phyloP scores from a whole-genome alignment of 2,329 filamentous ascomycete species.

The Fusarium liriodendri region DNA sequence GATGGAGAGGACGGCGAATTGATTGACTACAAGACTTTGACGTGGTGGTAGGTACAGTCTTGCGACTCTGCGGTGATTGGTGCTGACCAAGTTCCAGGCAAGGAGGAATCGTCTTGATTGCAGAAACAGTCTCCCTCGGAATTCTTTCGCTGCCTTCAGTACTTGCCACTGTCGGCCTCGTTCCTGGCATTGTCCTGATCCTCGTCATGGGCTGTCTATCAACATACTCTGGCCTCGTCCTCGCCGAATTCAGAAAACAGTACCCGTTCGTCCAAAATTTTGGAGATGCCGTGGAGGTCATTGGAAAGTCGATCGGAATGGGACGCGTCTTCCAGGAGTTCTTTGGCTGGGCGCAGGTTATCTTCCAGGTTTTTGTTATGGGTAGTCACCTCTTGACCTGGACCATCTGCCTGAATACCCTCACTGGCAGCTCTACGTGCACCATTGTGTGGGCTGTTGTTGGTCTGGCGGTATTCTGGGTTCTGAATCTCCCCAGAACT shows the following conservation, averaged over 20 bases:
- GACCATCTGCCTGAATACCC: slow-evolving; percentile 73
- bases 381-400: slow-evolving; percentile 76
- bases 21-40: slow-evolving; percentile 53
- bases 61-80: background rate
- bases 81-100: slow-evolving; percentile 48
- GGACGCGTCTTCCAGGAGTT: slow-evolving; percentile 68
- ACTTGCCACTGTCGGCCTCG: slow-evolving; percentile 76
- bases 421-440: slow-evolving; percentile 70
- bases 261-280: slow-evolving; percentile 77
- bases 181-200: slow-evolving; percentile 79
- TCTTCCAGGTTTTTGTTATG: slow-evolving; percentile 76
- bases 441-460: slow-evolving; percentile 73
- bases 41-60: slow-evolving; percentile 49
- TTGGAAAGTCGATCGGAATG: slow-evolving; percentile 57
- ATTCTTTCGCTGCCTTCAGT: slow-evolving; percentile 81
- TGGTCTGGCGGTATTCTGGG: slow-evolving; percentile 67
- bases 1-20: slow-evolving; percentile 32
- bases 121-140: slow-evolving; percentile 59
- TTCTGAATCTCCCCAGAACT: slow-evolving; percentile 71
- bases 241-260: slow-evolving; percentile 76
- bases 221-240: slow-evolving; percentile 66
- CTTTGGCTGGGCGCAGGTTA: slow-evolving; percentile 67
- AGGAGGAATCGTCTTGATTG: slow-evolving; percentile 57
- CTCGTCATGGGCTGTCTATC: slow-evolving; percentile 75
- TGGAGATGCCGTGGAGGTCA: slow-evolving; percentile 72